Conservation (phyloP, 2,329 filamentous ascomycete genomes). For the Diaporthe helianthi region DNA sequence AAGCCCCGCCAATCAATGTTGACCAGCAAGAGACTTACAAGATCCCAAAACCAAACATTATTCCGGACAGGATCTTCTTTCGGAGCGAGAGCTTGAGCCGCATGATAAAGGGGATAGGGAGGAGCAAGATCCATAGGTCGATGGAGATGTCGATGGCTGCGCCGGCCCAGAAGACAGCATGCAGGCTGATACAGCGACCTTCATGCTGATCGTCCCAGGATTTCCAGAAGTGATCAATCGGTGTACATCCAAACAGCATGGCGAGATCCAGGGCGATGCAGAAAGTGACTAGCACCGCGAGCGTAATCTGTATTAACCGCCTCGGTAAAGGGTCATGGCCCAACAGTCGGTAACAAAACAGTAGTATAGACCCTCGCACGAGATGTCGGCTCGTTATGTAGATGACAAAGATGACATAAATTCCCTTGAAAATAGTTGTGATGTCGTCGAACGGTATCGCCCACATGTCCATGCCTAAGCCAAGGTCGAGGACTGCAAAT, state of each 20-base stretch:
- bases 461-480: slow-evolving; percentile 14
- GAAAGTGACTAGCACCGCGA: not conserved
- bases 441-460: slow-evolving; percentile 6
- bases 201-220: not conserved
- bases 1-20: not conserved
- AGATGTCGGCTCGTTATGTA: slow-evolving; percentile 16
- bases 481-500: not conserved
- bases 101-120: slow-evolving; percentile 5
- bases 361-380: not conserved
- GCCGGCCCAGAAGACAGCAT: slow-evolving; percentile 12
- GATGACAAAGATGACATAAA: not conserved
- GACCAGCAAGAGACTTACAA: not conserved
- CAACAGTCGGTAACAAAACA: slow-evolving; percentile 4
- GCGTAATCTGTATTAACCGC: not conserved
- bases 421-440: not conserved
- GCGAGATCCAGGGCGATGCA: not conserved
- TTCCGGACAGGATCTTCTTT: slow-evolving; percentile 8
- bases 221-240: slow-evolving; percentile 2
- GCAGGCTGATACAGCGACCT: not conserved
- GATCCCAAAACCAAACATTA: slow-evolving; percentile 6
- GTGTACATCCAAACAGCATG: not conserved
- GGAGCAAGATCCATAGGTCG: slow-evolving; percentile 11
- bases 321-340: not conserved
- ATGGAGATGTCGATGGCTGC: slow-evolving; percentile 2
- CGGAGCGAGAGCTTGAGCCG: not conserved